phyloP scores from a whole-genome alignment of 305 asterid genomes.

The Petunia hybrid region DNA sequence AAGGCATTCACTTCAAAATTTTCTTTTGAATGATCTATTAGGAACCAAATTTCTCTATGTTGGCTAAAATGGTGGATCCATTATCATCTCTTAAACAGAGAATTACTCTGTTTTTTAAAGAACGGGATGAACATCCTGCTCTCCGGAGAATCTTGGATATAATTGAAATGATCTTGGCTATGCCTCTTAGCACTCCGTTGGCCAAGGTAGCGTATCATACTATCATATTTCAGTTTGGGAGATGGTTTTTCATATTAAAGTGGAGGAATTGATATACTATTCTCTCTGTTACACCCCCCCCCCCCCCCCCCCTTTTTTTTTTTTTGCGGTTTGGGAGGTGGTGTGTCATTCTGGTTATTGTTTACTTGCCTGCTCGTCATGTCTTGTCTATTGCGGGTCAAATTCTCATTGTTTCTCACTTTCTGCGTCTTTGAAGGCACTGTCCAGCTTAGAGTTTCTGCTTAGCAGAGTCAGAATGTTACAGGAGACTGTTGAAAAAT shows the following conservation, averaged over 20 bases:
- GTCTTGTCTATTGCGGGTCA: neutral
- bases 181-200: slow-evolving; percentile 84
- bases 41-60: slow-evolving; percentile 71
- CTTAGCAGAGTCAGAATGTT: slow-evolving; percentile 61
- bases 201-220: slow-evolving; percentile 63
- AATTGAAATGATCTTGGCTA: slow-evolving; percentile 79
- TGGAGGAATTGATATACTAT: slow-evolving; percentile 22
- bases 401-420: slow-evolving; percentile 27
- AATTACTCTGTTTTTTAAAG: slow-evolving; percentile 57
- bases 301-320: neutral
- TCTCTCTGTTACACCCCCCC: neutral
- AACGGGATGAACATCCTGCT: slow-evolving; percentile 75
- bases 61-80: slow-evolving; percentile 90
- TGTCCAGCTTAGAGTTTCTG: slow-evolving; percentile 84
- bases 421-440: slow-evolving; percentile 58
- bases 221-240: neutral
- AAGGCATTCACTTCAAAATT: slow-evolving; percentile 6
- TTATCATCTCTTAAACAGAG: slow-evolving; percentile 60
- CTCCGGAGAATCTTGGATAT: slow-evolving; percentile 75
- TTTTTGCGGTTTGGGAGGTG: neutral
- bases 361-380: slow-evolving; percentile 13
- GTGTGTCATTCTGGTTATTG: neutral
- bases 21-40: slow-evolving; percentile 29
- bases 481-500: slow-evolving; percentile 74
- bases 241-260: slow-evolving; percentile 29